A percentile compares a stretch with the other conserved stretches of the same genome.
Evolutionary conservation across 495 filamentous ascomycete species (phyloP).

Genomic region (Neurospora sp.): DNA sequence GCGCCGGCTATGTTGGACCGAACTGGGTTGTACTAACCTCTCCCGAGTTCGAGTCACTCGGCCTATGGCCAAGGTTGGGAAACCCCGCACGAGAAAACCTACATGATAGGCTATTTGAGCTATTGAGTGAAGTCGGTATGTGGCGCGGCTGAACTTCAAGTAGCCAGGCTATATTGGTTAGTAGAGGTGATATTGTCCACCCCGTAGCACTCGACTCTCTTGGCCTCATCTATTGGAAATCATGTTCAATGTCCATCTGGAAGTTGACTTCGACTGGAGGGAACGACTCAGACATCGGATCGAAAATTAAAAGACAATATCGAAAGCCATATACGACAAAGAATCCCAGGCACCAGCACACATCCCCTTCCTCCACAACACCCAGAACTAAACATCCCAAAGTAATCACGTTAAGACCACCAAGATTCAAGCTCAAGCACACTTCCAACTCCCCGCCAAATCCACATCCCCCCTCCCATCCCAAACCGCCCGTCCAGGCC

Average conservation of each 20-base stretch:
- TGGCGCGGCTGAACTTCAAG: background rate
- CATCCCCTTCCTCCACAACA: background rate
- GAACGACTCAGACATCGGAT: too few species aligned
- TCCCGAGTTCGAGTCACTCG: background rate
- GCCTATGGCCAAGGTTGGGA: background rate
- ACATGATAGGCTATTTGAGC: background rate
- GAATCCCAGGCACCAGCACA: background rate
- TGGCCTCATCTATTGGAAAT: background rate
- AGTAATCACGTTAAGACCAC: too few species aligned
- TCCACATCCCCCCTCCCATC: constrained; percentile 7
- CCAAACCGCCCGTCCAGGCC: constrained; percentile 22
- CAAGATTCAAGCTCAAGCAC: too few species aligned
- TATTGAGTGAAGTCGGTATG: background rate
- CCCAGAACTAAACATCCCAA: background rate
- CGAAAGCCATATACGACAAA: background rate
- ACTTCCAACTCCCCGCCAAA: constrained; percentile 10
- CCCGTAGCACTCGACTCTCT: background rate
- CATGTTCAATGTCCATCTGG: too few species aligned
- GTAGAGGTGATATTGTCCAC: background rate
- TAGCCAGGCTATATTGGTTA: background rate
- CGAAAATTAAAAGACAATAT: background rate
- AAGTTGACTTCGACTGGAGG: too few species aligned
- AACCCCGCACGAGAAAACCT: background rate
- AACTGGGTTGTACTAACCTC: background rate
- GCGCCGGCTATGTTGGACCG: background rate